Conservation (phyloP, 2,329 filamentous ascomycete genomes). For the Davidsoniella australis region DNA sequence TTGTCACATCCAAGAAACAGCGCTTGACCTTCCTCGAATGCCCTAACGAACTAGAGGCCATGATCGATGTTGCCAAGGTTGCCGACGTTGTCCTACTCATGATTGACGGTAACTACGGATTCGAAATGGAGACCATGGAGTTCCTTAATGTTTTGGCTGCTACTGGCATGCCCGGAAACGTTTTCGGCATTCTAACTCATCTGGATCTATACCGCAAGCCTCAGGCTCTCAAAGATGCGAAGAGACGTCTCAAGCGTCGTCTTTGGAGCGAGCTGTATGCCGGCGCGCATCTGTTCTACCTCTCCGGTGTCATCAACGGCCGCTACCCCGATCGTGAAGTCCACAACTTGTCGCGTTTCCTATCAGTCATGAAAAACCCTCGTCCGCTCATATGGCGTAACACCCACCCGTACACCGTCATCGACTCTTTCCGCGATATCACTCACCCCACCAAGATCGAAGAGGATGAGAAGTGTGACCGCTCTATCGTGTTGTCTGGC, state of each 20-base stretch:
- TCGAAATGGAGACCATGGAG: slow-evolving; percentile 99
- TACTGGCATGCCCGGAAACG: slow-evolving; percentile 95
- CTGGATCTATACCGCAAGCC: slow-evolving; percentile 91
- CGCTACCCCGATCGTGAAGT: slow-evolving; percentile 93
- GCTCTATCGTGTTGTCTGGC: slow-evolving; percentile 78
- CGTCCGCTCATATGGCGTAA: slow-evolving; percentile 94
- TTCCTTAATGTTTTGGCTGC: slow-evolving; percentile 88
- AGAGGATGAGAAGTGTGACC: slow-evolving; percentile 73
- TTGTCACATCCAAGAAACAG: slow-evolving; percentile 91
- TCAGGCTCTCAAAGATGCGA: slow-evolving; percentile 77
- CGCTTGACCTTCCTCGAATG: slow-evolving; percentile 92
- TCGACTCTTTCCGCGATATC: slow-evolving; percentile 88
- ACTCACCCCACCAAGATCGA: slow-evolving; percentile 88
- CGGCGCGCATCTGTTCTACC: slow-evolving; percentile 90
- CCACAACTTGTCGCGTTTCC: slow-evolving; percentile 84
- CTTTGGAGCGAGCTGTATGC: slow-evolving; percentile 97
- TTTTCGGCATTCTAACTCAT: slow-evolving; percentile 93
- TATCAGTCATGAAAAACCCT: slow-evolving; percentile 98
- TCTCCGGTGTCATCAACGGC: slow-evolving; percentile 91
- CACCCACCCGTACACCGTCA: slow-evolving; percentile 81
- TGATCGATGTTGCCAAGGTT: slow-evolving; percentile 95
- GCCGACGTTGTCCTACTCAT: slow-evolving; percentile 93
- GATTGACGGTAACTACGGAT: slow-evolving; percentile 97
- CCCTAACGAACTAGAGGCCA: slow-evolving; percentile 86
- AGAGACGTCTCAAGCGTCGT: slow-evolving; percentile 88